Conservation (phyloP, 306 rosid genomes). For the Begonia fuchsioides region DNA sequence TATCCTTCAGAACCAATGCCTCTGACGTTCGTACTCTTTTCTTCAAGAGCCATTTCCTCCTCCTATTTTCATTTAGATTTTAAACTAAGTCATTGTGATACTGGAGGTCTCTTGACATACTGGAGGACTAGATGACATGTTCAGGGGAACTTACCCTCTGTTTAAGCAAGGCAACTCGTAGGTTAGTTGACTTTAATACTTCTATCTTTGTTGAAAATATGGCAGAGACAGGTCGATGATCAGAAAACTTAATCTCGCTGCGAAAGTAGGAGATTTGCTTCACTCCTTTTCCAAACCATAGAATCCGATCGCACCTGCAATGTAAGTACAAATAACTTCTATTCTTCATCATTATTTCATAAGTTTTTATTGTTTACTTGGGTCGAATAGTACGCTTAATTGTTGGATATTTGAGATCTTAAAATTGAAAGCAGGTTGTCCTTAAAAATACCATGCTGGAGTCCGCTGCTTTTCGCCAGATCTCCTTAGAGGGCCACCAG, state of each 20-base stretch:
- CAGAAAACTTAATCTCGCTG: constrained; percentile 86
- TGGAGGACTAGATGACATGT: too few relatives aligned
- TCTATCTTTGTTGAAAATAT: constrained; percentile 68
- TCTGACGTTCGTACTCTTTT: constrained; percentile 18
- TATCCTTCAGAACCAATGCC: constrained; percentile 20
- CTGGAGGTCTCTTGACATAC: neutral
- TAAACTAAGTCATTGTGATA: neutral
- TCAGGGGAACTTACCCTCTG: constrained; percentile 29
- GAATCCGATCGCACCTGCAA: constrained; percentile 82
- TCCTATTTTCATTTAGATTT: constrained; percentile 18
- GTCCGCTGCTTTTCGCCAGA: constrained; percentile 88
- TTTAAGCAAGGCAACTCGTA: constrained; percentile 20
- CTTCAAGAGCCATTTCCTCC: constrained; percentile 10
- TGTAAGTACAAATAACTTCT: constrained; percentile 1
- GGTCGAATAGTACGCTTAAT: neutral
- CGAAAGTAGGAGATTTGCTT: constrained; percentile 74
- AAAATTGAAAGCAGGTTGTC: neutral
- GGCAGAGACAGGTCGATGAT: constrained; percentile 92
- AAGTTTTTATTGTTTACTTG: too few relatives aligned
- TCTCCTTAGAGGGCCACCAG: constrained; percentile 51
- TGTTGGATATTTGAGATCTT: neutral
- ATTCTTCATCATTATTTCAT: neutral
- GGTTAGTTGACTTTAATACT: constrained; percentile 23
- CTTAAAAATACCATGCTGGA: constrained; percentile 67
- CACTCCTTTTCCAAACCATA: constrained; percentile 89